Evolutionary conservation across 1,284 basidiomycete species (phyloP), one percentile per base, ranked within the genome.

Genomic region (Puccinia coronata): DNA sequence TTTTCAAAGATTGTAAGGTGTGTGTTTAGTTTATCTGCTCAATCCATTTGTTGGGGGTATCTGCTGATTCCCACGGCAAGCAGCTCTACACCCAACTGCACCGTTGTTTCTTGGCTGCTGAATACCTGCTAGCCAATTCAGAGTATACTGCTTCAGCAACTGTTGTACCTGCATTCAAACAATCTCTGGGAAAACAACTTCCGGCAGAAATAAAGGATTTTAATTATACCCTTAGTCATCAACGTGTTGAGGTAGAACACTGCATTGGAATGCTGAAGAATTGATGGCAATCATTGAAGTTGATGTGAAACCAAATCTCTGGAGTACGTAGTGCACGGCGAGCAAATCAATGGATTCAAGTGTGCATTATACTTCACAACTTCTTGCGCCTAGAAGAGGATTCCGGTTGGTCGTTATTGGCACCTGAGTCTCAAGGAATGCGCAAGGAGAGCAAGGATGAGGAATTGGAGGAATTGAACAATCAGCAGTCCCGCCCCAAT

Each of bases 61-160:
- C n/a, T n/a, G n/a, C n/a, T n/a, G n/a, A n/a, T n/a, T n/a, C n/a
- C n/a, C n/a, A n/a, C n/a, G n/a, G n/a, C n/a, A n/a, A n/a, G 36
- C 36, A 67, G 39, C 63, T 67, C 2, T 67, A 25, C n/a, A 39
- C 25, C 14, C 11, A 28, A 34, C 69, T 49, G 1, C 2, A 0
- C 8, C 1, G 3, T 4, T 71, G 34, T 53, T 71, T 71, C 34
- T 71, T 18, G 4, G 0, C 23, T 8, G 75, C 49, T 9, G 34
- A 69, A 25, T 78, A 78, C 39, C 41, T 78, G 23, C 31, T 78
- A 20, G 75, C 63, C 3, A 63, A 78, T 25, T 78, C 49, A 12
- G 75, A 20, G 14, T 78, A 78, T 23, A 43, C 72, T 2, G 34
- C 75, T 39, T 14, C 75, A 0, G 2, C 41, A 6, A 69, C 63